A percentile compares a stretch with the other conserved stretches of the same genome.
phyloP scores from a whole-genome alignment of 768 basidiomycete species.

The Filobasidium wieringae region DNA sequence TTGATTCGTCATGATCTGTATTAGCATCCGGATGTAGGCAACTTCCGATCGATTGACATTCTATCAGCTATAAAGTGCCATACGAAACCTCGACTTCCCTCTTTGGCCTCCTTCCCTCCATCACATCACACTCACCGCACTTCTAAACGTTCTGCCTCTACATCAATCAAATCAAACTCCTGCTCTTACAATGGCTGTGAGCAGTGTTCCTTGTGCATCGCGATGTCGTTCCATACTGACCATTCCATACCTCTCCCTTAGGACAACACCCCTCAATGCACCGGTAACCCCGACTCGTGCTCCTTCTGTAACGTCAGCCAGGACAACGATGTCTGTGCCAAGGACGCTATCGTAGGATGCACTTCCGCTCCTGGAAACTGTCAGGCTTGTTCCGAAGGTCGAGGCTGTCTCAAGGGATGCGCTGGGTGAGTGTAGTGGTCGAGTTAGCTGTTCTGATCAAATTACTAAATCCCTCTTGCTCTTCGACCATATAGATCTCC shows the following conservation, averaged over 20 bases:
- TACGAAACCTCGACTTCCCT: too few species aligned
- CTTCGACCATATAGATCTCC: neutral
- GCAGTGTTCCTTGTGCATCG: neutral
- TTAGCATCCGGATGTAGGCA: too few species aligned
- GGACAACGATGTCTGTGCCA: neutral
- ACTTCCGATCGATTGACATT: too few species aligned
- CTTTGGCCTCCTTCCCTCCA: too few species aligned
- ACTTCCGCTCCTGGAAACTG: neutral
- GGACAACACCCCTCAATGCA: neutral
- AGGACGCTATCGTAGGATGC: slow-evolving; percentile 1
- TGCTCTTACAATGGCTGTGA: neutral
- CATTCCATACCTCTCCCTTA: neutral
- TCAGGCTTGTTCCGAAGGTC: neutral
- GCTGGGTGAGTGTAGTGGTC: slow-evolving; percentile 4
- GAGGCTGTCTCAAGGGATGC: slow-evolving; percentile 3
- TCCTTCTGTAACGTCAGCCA: slow-evolving; percentile 1
- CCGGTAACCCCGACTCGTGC: slow-evolving; percentile 1
- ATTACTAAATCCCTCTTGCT: neutral
- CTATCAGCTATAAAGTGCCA: too few species aligned
- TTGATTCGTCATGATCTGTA: neutral
- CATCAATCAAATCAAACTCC: neutral
- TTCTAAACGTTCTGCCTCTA: neutral
- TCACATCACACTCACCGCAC: too few species aligned
- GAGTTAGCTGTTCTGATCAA: neutral
- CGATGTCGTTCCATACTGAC: neutral